These are phyloP conservation scores for Vitis hybrid DNA, from an alignment of 177 flowering plant genomes.

Conservation along the genomic window DNA sequence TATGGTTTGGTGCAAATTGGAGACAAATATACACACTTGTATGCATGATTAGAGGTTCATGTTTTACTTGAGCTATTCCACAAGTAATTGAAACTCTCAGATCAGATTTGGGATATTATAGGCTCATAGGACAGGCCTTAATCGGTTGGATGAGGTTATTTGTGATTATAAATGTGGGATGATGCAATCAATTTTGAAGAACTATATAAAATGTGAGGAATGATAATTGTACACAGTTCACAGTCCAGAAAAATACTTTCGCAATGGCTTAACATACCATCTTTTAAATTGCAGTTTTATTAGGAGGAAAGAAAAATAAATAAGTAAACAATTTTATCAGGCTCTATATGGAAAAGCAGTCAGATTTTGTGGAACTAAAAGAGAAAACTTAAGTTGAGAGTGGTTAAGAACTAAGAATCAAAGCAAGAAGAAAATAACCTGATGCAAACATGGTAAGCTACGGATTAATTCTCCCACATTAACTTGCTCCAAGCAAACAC, in stretches of 20 bases:
- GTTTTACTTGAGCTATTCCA: too few species aligned
- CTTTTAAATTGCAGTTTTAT: not conserved
- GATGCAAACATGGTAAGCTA: constrained; percentile 93
- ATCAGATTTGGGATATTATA: too few species aligned
- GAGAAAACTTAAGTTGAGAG: not conserved
- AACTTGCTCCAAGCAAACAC: constrained; percentile 95
- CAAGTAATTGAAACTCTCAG: too few species aligned
- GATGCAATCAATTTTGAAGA: too few species aligned
- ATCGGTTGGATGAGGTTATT: too few species aligned
- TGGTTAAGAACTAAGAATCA: not conserved
- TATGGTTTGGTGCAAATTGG: not conserved
- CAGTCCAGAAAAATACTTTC: not conserved
- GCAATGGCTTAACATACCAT: not conserved
- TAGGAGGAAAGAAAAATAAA: not conserved
- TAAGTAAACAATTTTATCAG: not conserved
- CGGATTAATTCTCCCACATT: constrained; percentile 71
- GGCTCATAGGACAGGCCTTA: too few species aligned
- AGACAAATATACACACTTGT: too few species aligned
- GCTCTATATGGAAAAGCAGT: not conserved
- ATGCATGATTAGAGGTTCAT: too few species aligned
- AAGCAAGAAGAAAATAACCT: constrained; percentile 38
- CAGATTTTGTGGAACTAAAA: not conserved
- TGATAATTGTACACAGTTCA: not conserved
- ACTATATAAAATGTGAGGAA: too few species aligned
- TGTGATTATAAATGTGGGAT: too few species aligned